Evolutionary conservation across 441 rosid genomes (phyloP), one percentile per base, ranked within the genome.

Genomic region (Populus trichocarpa): DNA sequence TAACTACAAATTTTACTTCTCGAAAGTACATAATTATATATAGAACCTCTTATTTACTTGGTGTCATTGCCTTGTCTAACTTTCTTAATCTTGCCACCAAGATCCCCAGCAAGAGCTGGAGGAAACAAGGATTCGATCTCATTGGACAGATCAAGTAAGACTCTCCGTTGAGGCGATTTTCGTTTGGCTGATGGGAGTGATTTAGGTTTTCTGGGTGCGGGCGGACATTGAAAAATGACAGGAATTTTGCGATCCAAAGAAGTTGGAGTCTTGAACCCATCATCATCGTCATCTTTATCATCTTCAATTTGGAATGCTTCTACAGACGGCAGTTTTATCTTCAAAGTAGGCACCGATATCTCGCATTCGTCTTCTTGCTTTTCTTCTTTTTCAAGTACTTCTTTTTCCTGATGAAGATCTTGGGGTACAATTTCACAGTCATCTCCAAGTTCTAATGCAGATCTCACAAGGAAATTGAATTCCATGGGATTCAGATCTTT

Each of bases 261-360:
- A 28, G 89, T 89, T 20, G 99, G 99, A 78, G 97, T 93, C 88
- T 86, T 92, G 83, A 88, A 89, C 25, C 89, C 93, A 69, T 75
- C 87, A 10, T 81, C 84, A 1, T 82, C 84, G 9, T 76, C 79
- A 18, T 79, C 80, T 36, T 77, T 12, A 40, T 40, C 50, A 40
- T 40, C 82, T 20, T 53, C 77, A 70, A 74, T 77, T 70, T 78
- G 71, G 83, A 73, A 26, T 74, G 85, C 85, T 78, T 69, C 81
- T 32, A 79, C 33, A 72, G 76, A 76, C 1, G 88, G 85, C 74
- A 80, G n/a, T n/a, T 83, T 75, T 72, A 85, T 76, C 81, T 80
- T 81, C 82, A 85, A 71, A 70, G 68, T 25, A 40, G 85, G 79
- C 61, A 76, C 74, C 73, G 57, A 38, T 67, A 77, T 64, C 77